Evolutionary conservation across 257 asterid species (phyloP).

Genomic region (Solanum megistacrolobum): DNA sequence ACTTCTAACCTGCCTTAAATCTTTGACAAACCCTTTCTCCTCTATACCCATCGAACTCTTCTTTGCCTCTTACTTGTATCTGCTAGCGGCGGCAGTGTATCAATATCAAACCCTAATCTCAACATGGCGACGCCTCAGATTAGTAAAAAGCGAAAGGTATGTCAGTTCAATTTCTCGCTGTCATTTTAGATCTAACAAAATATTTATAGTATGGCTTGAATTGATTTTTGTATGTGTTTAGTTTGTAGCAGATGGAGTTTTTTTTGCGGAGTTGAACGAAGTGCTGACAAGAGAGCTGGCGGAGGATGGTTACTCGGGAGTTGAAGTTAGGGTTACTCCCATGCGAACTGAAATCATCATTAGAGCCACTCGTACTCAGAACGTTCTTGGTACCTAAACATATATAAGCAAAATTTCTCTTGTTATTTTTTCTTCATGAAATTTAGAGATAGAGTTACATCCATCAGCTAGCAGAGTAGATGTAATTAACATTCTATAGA

Average conservation of each 20-base stretch:
- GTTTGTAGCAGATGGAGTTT: conserved; percentile 54
- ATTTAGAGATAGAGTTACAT: background rate
- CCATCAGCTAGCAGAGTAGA: background rate
- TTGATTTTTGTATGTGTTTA: background rate
- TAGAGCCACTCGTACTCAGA: conserved; percentile 55
- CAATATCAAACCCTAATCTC: background rate
- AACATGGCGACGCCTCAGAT: conserved; percentile 2
- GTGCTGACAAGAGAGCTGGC: conserved; percentile 50
- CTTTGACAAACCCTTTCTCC: background rate
- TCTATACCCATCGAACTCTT: background rate
- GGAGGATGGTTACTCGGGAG: conserved; percentile 59
- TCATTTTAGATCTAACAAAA: background rate
- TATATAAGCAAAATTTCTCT: background rate
- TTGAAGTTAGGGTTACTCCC: conserved; percentile 57
- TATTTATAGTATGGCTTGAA: background rate
- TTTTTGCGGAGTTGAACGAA: conserved; percentile 48
- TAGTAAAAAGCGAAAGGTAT: conserved; percentile 1
- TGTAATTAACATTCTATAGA: background rate
- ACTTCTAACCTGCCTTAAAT: background rate
- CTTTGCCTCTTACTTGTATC: background rate
- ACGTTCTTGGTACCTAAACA: conserved; percentile 30
- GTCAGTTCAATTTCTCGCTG: background rate
- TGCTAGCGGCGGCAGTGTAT: background rate
- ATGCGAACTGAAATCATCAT: conserved; percentile 55
- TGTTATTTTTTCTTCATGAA: background rate